Evolutionary conservation across 1,139 yeast species (phyloP), one percentile per base, ranked within the genome.

Genomic region (Hyphopichia pseudoburtonii): DNA sequence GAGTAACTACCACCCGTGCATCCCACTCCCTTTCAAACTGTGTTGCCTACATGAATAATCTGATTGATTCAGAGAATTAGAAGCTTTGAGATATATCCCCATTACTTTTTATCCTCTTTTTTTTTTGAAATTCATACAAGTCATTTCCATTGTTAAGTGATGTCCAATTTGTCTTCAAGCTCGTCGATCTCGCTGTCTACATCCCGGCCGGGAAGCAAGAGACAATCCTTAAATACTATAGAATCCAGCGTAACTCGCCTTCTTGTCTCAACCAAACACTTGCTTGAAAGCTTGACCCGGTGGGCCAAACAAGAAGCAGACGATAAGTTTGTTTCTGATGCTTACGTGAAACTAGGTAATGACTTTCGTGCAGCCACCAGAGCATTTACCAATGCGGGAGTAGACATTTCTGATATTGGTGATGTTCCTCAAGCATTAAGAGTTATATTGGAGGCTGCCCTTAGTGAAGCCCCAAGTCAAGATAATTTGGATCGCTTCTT

Each of bases 331-430:
- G 97, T 94, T 2, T 87, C 96, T 3, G 90, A 89, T 56, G 86
- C 92, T 5, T 94, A 89, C 57, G 98, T 94, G 11, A 84, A 81
- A 47, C 72, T 94, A 27, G 98, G 98, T 0, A 92, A 92, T 56
- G 97, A 92, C 60, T 94, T 89, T 66, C 82, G 94, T 49, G 79
- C 87, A 2, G 89, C 95, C 0, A 81, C 92, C 15, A 75, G 88
- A 44, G 26, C 71, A 4, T 66, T 67, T 42, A 52, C 60, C 5
- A 50, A 49, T 39, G 66, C 66, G 12, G 73, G 73, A 1, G 66
- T 66, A n/a, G 73, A 67, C 42, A 56, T 66, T n/a, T 56, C 69
- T 4, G 73, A 67, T 44, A 59, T 67, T 30, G 72, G 73, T 1
- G 70, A 67, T 43, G 71, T 67, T 2, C 73, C 73, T 4, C 67